A percentile compares a stretch with the other conserved stretches of the same genome.
Conservation (phyloP, 73 alveolate species). For the Stentor roeselii region DNA sequence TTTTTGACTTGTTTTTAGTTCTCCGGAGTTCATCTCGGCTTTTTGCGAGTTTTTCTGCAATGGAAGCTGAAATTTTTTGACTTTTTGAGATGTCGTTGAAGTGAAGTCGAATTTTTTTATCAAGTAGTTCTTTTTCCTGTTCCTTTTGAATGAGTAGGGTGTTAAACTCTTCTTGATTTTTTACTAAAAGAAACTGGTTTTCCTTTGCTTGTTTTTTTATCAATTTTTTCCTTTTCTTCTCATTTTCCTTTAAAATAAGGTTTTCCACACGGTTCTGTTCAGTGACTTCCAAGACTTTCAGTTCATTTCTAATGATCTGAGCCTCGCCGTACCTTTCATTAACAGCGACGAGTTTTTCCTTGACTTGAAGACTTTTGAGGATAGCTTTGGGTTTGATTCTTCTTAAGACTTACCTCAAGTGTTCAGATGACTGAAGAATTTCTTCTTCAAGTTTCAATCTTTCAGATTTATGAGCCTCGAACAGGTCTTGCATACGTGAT, state of each 20-base stretch:
- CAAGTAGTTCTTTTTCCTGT: conserved; percentile 58
- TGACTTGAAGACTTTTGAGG: conserved; percentile 61
- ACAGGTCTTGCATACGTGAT: conserved; percentile 66
- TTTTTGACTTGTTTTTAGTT: conserved; percentile 52
- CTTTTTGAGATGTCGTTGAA: conserved; percentile 80
- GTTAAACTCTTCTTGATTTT: conserved; percentile 69
- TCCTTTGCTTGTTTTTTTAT: conserved; percentile 57
- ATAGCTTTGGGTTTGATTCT: conserved; percentile 70
- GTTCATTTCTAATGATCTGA: conserved; percentile 79
- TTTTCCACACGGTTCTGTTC: conserved; percentile 84
- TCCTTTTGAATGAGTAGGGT: conserved; percentile 73
- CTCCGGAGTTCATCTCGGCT: conserved; percentile 52
- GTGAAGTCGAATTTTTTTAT: conserved; percentile 81
- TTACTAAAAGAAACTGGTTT: conserved; percentile 54
- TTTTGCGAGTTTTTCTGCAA: conserved; percentile 47
- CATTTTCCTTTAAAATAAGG: conserved; percentile 64
- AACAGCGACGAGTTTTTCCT: conserved; percentile 84
- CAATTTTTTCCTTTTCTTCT: conserved; percentile 68
- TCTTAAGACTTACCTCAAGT: conserved; percentile 35
- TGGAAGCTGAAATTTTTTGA: conserved; percentile 46
- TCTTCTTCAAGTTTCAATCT: conserved; percentile 63
- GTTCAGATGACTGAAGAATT: conserved; percentile 65
- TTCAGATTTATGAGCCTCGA: conserved; percentile 60
- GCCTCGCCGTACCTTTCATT: conserved; percentile 94
- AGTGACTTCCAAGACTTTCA: conserved; percentile 59